Evolutionary conservation across 495 filamentous ascomycete species (phyloP), one percentile per base, ranked within the genome.

Genomic region (Aspergillus kassunensis): DNA sequence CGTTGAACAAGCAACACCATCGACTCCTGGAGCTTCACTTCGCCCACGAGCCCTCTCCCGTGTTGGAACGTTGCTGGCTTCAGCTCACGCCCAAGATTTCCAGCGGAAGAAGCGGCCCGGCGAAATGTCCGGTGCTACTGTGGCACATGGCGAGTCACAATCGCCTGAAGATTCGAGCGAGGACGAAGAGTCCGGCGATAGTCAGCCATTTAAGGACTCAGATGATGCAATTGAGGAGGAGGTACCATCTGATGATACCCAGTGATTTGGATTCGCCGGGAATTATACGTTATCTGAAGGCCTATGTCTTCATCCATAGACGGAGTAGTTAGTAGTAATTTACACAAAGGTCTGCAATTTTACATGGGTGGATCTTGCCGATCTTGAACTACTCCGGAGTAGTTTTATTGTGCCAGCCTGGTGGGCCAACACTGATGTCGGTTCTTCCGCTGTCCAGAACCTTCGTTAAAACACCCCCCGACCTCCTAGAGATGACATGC

Each of bases 11-110:
- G 70, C 53, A 31, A 48, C 64, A 7, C 58, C 70, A 4, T 46
- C 62, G 0, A 52, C 43, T 2, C 62, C 72, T 0, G 65, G 62
- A 58, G 69, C 43, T 50, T 62, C 46, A 55, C 65, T 53, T 37
- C 69, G 61, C 8, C 57, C 59, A 0, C 61, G 58, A 11, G 63
- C 66, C 7, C 66, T 81, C 12, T 64, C 74, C 47, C 60, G 84
- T 15, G 70, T 82, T 44, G 74, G 87, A 52, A 60, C 81, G 8
- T 77, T 87, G 10, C 73, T 95, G 54, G 80, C 84, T 5, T 72
- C 78, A 33, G 91, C 91, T 9, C 91, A 97, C 56, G 84, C 82
- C 30, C 87, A 93, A 59, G 91, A 97, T 64, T 97, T 95, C 65
- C 85, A 93, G 71, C 80, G 88, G 64, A 84, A 80, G 65, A 73